Conservation (phyloP, 1,284 basidiomycete genomes). For the Ceratobasidium sp. region DNA sequence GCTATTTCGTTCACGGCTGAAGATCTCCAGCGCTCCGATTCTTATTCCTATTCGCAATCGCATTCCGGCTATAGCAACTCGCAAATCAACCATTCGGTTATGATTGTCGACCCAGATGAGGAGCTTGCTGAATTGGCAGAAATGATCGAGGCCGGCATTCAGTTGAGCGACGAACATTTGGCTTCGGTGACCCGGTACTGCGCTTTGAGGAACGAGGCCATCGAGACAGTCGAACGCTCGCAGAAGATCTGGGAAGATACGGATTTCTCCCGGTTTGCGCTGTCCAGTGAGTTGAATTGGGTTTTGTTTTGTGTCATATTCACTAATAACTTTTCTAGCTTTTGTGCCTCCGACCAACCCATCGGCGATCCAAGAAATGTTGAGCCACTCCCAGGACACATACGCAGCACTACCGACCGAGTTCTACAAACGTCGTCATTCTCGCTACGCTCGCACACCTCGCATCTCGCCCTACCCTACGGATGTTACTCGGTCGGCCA, state of each 20-base stretch:
- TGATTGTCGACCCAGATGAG: slow-evolving; percentile 66
- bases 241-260: slow-evolving; percentile 71
- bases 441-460: slow-evolving; percentile 68
- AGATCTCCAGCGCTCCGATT: slow-evolving; percentile 49
- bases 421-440: slow-evolving; percentile 58
- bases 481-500: slow-evolving; percentile 30
- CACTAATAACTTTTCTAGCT: slow-evolving; percentile 53
- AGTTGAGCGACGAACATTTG: slow-evolving; percentile 19
- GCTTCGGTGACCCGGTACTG: slow-evolving; percentile 58
- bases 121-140: slow-evolving; percentile 68
- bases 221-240: slow-evolving; percentile 71
- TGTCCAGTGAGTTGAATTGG: slow-evolving; percentile 65
- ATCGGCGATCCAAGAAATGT: slow-evolving; percentile 70
- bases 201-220: slow-evolving; percentile 71
- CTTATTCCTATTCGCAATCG: neutral
- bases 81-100: slow-evolving; percentile 46
- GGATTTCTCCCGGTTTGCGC: slow-evolving; percentile 69
- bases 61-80: slow-evolving; percentile 1
- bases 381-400: slow-evolving; percentile 73
- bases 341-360: slow-evolving; percentile 72
- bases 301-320: neutral
- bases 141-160: slow-evolving; percentile 15
- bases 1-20: slow-evolving; percentile 84
- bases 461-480: slow-evolving; percentile 73
- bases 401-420: slow-evolving; percentile 74